Base-by-base conservation (phyloP, 2,329 filamentous ascomycete species). In the Cercospora sp. region DNA sequence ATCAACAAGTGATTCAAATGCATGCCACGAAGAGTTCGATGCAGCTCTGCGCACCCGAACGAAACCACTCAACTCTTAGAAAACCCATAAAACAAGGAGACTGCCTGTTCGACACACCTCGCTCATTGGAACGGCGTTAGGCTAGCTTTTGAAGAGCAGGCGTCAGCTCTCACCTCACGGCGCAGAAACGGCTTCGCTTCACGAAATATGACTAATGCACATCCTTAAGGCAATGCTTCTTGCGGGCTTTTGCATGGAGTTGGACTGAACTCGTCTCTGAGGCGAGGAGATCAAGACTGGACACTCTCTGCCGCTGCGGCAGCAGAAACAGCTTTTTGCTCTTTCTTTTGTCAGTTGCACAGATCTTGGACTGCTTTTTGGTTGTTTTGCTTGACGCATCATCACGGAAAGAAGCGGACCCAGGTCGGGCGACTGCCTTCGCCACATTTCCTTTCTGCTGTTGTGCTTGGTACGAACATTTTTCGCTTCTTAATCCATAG, bases 381-480 rank as follows among this genome's bases (percentile, higher is more conserved):
- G 37, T 8, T 63, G 34, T 64, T 67, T 60, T 55, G 28, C 32
- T 64, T 67, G 61, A 26, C 61, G 68, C 71, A 62, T 37, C n/a
- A 58, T 16, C 26, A 64, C n/a, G 16, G 24, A 24, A 37, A 34
- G 49, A 66, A 59, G 55, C 55, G 55, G 55, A 59, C 32, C 63
- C 55, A 66, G 67, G n/a, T 68, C 67, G 60, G 66, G 72, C 73
- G 72, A 75, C 73, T 73, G 72, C 73, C 73, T 75, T 74, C 72
- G 72, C 72, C 66, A 57, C 40, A 66, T 68, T 57, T 70, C 66
- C 63, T 70, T 67, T 69, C 45, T 67, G 58, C 34, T 28, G 12
- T 37, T 65, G 60, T 55, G 67, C 37, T 45, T 63, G 61, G 28
- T 59, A 59, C 55, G 55, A 18, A 37, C n/a, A 58, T 64, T 66